Evolutionary conservation across 2,329 filamentous ascomycete species (phyloP), one percentile per base, ranked within the genome.

Genomic region (Aureobasidium zeae): DNA sequence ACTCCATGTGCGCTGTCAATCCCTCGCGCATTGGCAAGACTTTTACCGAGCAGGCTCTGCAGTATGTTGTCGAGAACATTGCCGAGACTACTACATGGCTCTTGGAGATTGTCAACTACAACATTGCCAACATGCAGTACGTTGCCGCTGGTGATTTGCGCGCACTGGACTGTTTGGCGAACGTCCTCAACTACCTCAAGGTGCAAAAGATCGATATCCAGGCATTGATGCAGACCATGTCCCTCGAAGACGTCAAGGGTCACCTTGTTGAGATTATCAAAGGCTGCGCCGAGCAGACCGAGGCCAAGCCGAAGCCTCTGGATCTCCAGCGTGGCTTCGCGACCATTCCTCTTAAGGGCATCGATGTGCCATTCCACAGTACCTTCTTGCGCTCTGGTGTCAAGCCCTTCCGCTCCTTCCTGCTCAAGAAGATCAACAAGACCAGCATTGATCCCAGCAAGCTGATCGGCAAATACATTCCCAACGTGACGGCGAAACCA

Each of bases 401-500:
- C 65, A 96, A 98, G 75, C 91, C 91, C 35, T 98, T 98, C 86
- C 79, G 91, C 53, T 88, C 82, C 31, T 98, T 98, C 78, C 67
- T 98, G 62, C 81, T 96, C 56, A 96, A 96, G 83, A 96, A 98
- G 78, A 96, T 98, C 71, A 87, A 96, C 75, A 94, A 94, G 79
- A 95, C 88, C 17, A 91, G 85, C 43, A 96, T 98, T 63, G 91
- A 98, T 63, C 91, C 91, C 5, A 83, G 85, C 63, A 96, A 96
- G 74, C 70, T 98, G 58, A 76, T 98, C 53, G 91, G 91, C 58
- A 98, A 98, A 69, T 98, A 98, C 70, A 96, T 98, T 53, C 91
- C 91, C 55, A 98, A 98, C 67, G 91, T 98, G 53, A 98, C 91
- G 45, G 91, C 91, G 46, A 81, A 81, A 67, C 91, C 91, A 10